Conservation (phyloP, 2,329 filamentous ascomycete species). For the Xylaria sp. region DNA sequence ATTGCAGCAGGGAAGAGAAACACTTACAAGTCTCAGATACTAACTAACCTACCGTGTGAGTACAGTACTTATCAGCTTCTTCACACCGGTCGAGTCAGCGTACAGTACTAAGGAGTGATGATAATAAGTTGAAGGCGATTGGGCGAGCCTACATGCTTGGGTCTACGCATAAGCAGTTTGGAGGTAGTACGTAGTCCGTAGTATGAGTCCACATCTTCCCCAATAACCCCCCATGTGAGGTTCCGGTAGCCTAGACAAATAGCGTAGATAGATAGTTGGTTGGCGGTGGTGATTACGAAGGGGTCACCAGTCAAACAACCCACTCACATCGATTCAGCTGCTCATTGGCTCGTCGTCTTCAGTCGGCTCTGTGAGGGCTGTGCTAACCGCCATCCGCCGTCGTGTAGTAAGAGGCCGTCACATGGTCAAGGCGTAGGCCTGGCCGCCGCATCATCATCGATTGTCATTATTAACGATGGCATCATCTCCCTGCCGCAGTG, state of each 20-base stretch:
- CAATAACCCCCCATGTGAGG: not conserved
- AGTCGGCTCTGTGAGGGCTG: conserved; percentile 10
- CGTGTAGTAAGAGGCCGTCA: conserved; percentile 14
- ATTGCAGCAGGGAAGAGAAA: not conserved
- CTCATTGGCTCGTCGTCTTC: conserved; percentile 16
- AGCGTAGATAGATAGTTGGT: not conserved
- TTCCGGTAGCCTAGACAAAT: not conserved
- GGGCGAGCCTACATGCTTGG: not conserved
- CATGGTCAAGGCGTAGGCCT: conserved; percentile 24
- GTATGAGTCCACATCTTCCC: not conserved
- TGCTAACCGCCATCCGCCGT: conserved; percentile 12
- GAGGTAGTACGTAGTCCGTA: too few relatives aligned
- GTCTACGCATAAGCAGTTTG: too few relatives aligned
- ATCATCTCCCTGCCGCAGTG: conserved; percentile 6
- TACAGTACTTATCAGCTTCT: not conserved
- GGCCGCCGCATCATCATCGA: conserved; percentile 4
- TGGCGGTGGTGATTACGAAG: not conserved
- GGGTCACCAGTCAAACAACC: conserved; percentile 26
- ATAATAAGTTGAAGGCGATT: not conserved
- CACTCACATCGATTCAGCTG: conserved; percentile 13
- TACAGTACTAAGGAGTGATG: not conserved
- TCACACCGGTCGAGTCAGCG: conserved; percentile 5
- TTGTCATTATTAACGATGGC: conserved; percentile 16
- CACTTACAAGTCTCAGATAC: not conserved
- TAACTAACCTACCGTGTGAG: too few relatives aligned